These are phyloP conservation scores for Solanum acaule DNA, from an alignment of 257 asterid species.

Conservation along the genomic window DNA sequence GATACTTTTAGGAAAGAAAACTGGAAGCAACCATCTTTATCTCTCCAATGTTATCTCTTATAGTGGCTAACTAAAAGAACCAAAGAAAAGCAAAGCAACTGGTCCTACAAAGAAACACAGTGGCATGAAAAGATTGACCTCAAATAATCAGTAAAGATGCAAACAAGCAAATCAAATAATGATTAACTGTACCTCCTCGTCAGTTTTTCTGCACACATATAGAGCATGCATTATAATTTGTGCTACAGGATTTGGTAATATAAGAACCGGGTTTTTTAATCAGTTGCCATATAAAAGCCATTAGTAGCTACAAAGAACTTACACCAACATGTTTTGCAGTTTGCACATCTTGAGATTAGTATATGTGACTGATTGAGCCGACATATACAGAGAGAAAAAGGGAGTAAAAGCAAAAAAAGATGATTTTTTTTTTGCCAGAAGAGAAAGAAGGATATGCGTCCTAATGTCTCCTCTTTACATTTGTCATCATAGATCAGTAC, in stretches of 20 bases:
- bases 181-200: background rate
- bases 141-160: background rate
- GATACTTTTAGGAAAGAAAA: background rate
- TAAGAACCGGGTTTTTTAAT: background rate
- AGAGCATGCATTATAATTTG: background rate
- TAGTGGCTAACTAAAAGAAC: background rate
- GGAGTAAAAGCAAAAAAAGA: too few species aligned
- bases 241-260: background rate
- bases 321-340: background rate
- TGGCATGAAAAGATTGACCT: background rate
- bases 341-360: background rate
- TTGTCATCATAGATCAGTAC: background rate
- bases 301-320: background rate
- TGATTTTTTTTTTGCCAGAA: background rate
- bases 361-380: too few species aligned
- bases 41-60: background rate
- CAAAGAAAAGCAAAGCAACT: background rate
- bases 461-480: background rate
- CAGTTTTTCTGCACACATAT: background rate
- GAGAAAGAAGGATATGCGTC: background rate
- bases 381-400: too few species aligned
- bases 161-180: background rate
- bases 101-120: background rate
- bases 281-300: background rate
- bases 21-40: background rate